A percentile compares a stretch with the other conserved stretches of the same genome.
Conservation (phyloP, 352 stramenopile species). For the Globisporangium barbulae region DNA sequence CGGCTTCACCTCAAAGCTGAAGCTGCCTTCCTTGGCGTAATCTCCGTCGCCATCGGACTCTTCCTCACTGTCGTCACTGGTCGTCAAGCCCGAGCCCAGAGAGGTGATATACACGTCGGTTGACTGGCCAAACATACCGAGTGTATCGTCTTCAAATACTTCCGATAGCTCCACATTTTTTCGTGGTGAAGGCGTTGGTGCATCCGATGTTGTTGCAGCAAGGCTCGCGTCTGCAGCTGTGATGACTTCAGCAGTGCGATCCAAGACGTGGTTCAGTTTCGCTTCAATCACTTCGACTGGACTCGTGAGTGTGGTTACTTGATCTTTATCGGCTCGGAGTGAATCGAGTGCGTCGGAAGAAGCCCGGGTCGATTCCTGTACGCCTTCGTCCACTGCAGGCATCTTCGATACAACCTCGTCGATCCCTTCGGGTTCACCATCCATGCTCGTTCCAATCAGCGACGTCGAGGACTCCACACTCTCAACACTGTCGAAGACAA, state of each 20-base stretch:
- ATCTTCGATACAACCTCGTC: not conserved
- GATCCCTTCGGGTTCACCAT: not conserved
- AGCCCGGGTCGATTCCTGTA: not conserved
- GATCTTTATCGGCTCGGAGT: not conserved
- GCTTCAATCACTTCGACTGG: not conserved
- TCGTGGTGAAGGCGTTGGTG: not conserved
- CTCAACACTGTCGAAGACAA: not conserved
- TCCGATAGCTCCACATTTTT: not conserved
- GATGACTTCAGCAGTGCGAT: not conserved
- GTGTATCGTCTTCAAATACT: not conserved
- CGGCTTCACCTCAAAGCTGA: constrained; percentile 61
- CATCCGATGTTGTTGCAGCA: not conserved
- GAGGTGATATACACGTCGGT: constrained; percentile 5
- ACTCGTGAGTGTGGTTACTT: not conserved
- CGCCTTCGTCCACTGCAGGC: too few species aligned
- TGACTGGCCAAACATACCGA: constrained; percentile 13
- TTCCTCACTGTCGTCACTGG: constrained; percentile 10
- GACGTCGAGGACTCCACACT: not conserved
- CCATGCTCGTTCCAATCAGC: not conserved
- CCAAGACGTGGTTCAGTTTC: not conserved
- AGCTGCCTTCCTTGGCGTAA: constrained; percentile 16
- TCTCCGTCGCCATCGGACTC: constrained; percentile 17
- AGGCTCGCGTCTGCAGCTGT: not conserved
- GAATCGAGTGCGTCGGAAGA: not conserved
- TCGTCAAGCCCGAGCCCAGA: not conserved